phyloP scores from a whole-genome alignment of 2,329 filamentous ascomycete genomes.

The Ceratocystis destructans region DNA sequence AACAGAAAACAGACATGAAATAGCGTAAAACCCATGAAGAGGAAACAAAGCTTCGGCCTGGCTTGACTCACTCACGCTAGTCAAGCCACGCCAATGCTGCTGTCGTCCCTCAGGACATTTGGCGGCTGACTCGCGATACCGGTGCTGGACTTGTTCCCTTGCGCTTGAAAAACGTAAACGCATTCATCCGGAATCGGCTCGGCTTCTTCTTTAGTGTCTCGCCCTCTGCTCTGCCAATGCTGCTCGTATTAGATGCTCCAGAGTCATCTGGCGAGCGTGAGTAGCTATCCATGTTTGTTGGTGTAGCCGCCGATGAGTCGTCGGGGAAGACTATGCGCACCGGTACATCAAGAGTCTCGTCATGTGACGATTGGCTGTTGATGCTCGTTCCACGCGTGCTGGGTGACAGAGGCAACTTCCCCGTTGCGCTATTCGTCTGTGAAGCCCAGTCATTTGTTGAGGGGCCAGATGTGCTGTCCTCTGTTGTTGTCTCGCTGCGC shows the following conservation, averaged over 20 bases:
- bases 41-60: not conserved
- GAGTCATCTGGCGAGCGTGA: conserved; percentile 16
- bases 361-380: conserved; percentile 45
- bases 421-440: conserved; percentile 48
- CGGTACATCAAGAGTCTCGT: conserved; percentile 27
- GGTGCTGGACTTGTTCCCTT: conserved; percentile 29
- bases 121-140: conserved; percentile 9
- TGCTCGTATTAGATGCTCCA: conserved; percentile 27
- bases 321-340: conserved; percentile 15
- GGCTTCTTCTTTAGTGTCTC: conserved; percentile 46
- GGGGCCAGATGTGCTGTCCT: conserved; percentile 38
- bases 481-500: conserved; percentile 49
- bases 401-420: conserved; percentile 50
- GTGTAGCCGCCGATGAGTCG: conserved; percentile 11
- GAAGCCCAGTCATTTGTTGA: conserved; percentile 47
- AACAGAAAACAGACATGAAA: conserved; percentile 4
- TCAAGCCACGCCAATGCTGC: no score
- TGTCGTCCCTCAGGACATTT: not conserved
- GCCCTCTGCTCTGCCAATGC: conserved; percentile 35
- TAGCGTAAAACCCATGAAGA: not conserved
- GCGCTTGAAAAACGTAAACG: conserved; percentile 42
- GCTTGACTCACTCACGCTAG: not conserved
- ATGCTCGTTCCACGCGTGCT: conserved; percentile 54
- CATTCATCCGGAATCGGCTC: conserved; percentile 50
- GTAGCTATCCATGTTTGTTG: conserved; percentile 12